Conservation (phyloP, 495 filamentous ascomycete genomes). For the Opeltia flavorubescens region DNA sequence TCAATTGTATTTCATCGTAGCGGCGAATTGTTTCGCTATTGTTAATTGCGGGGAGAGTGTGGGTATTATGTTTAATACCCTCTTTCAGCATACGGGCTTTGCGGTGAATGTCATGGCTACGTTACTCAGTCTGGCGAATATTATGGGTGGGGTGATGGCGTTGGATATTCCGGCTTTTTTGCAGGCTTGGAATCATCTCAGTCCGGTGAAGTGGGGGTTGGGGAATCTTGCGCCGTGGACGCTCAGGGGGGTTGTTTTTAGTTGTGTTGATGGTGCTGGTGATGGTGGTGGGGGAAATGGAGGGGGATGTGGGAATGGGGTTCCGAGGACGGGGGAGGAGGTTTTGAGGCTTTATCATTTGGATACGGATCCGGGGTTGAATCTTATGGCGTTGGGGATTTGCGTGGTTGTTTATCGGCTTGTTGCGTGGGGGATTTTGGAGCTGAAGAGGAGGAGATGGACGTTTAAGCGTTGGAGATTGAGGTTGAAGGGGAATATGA, state of each 20-base stretch:
- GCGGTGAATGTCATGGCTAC: conserved; percentile 54
- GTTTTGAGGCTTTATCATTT: conserved; percentile 50
- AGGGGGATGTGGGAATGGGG: too few relatives aligned
- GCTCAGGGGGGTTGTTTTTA: conserved; percentile 39
- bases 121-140: conserved; percentile 46
- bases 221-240: conserved; percentile 48
- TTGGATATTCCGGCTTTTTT: conserved; percentile 50
- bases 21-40: conserved; percentile 57
- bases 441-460: conserved; percentile 27
- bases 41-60: conserved; percentile 59
- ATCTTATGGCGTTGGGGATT: conserved; percentile 45
- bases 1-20: conserved; percentile 47
- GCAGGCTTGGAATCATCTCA: conserved; percentile 54
- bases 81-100: conserved; percentile 61
- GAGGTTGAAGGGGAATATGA: conserved; percentile 3
- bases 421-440: conserved; percentile 47
- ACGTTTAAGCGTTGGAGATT: too few relatives aligned
- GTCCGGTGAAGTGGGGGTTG: conserved; percentile 51
- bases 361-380: conserved; percentile 37
- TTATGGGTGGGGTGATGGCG: conserved; percentile 56
- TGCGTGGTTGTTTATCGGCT: conserved; percentile 48
- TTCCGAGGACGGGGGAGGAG: conserved; percentile 43
- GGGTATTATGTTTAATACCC: conserved; percentile 68
- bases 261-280: conserved; percentile 38
- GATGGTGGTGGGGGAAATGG: conserved; percentile 37